Evolutionary conservation across 1,139 yeast genomes (phyloP).

Genomic region (Meyerozyma carpophila): DNA sequence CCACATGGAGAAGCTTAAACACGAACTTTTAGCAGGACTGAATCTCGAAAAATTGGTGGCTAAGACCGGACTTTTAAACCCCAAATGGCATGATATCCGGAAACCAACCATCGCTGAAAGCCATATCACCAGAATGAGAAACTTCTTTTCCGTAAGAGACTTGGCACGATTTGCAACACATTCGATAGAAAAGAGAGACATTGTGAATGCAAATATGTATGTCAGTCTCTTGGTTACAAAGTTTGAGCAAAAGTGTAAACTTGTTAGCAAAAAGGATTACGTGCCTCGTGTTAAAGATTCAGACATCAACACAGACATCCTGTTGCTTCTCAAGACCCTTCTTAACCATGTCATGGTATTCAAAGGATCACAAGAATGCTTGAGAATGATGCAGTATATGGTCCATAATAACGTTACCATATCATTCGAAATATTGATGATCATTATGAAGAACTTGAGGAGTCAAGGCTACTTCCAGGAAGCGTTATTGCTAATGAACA

Average conservation of each 20-base stretch:
- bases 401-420: constrained; percentile 22
- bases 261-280: constrained; percentile 4
- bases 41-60: constrained; percentile 28
- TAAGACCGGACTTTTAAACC: constrained; percentile 32
- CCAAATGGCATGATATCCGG: constrained; percentile 34
- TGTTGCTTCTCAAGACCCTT: constrained; percentile 22
- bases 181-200: constrained; percentile 23
- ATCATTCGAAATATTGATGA: constrained; percentile 18
- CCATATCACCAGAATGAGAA: constrained; percentile 24
- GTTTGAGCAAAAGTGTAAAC: constrained; percentile 24
- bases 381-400: constrained; percentile 31
- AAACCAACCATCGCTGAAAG: constrained; percentile 11
- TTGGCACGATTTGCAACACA: constrained; percentile 19
- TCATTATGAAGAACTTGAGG: constrained; percentile 25
- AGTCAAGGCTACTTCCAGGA: constrained; percentile 27
- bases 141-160: constrained; percentile 26
- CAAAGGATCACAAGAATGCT: constrained; percentile 30
- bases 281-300: constrained; percentile 11
- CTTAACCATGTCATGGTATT: constrained; percentile 33
- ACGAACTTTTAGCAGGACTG: constrained; percentile 22
- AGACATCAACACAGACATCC: constrained; percentile 18
- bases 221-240: constrained; percentile 32
- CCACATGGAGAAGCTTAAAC: constrained; percentile 17
- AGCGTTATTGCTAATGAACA: constrained; percentile 31
- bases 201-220: constrained; percentile 29